Evolutionary conservation across 495 filamentous ascomycete species (phyloP), one percentile per base, ranked within the genome.

Genomic region (Trichocladium antarcticum): DNA sequence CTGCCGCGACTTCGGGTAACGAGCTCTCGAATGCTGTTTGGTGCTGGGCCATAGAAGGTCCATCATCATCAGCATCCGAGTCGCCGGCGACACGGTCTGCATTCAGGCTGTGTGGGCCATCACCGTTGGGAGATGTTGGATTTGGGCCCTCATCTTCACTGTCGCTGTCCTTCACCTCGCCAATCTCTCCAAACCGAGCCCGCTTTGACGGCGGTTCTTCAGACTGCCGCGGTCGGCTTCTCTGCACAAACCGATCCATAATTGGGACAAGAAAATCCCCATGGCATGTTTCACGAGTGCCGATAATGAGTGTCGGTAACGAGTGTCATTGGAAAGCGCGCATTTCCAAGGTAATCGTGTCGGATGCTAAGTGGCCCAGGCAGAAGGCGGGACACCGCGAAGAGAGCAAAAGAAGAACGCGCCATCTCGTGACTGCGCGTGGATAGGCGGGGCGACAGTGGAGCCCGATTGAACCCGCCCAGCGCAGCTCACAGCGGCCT

Each of bases 11-110:
- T 6, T 73, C 70, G 10, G 87, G 85, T 16, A 95, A 68, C 0
- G 83, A 82, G 50, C 73, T 82, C 59, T 95, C 89, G 37, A 93
- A 74, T 15, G 88, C 85, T 15, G 88, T 93, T 53, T 68, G 35
- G 14, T 49, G 47, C 1, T 39, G 42, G 0, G 37, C 28, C 14
- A 2, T 14, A 1, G 29, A 6, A 1, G 61, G 62, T 32, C 55
- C 42, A 34, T 64, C 58, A 15, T 66, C 47, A 40, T 24, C 50
- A 32, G 35, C 52, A 34, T 62, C 56, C 7, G 56, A 49, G 12
- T 61, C 58, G 16, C 5, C 15, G 7, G 22, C 2, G 1, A 1
- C 7, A 8, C n/a, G 19, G 6, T 39, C 41, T 24, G 31, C 17
- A 22, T 32, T 10, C 4, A n/a, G 15, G 5, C 15, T 17, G 17